Evolutionary conservation across 202 grass and related monocot species (phyloP).

Genomic region (Musa balbisiana): DNA sequence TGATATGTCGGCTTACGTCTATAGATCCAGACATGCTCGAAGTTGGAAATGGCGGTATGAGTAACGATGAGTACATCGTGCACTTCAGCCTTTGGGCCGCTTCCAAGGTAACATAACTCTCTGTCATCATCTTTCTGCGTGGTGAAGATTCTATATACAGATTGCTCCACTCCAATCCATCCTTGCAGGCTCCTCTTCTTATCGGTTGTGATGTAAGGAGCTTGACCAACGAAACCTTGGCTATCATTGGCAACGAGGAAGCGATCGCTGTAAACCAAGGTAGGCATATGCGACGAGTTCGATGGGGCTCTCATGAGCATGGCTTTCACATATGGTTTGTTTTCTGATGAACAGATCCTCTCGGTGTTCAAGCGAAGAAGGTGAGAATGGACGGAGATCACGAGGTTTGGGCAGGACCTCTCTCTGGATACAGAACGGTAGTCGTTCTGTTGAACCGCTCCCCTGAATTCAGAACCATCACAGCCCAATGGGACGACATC

Average conservation of each 20-base stretch:
- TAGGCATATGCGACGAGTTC: background rate
- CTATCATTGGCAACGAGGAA: conserved; percentile 72
- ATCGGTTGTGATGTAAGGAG: conserved; percentile 82
- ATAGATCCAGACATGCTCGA: conserved; percentile 95
- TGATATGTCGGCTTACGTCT: background rate
- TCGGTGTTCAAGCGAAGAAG: conserved; percentile 84
- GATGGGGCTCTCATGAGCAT: too few relatives aligned
- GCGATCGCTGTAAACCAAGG: conserved; percentile 93
- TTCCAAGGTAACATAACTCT: conserved; percentile 53
- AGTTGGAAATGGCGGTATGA: conserved; percentile 86
- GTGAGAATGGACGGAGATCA: conserved; percentile 69
- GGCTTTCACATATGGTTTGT: background rate
- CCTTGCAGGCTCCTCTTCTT: conserved; percentile 66
- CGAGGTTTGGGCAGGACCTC: conserved; percentile 39
- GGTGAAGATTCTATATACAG: too few relatives aligned
- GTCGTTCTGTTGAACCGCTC: conserved; percentile 11
- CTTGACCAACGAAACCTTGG: conserved; percentile 57
- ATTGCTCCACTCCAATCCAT: background rate
- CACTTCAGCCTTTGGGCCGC: conserved; percentile 93
- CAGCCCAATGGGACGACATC: conserved; percentile 8
- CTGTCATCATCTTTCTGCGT: too few relatives aligned
- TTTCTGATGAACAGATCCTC: conserved; percentile 34
- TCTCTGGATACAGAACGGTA: background rate
- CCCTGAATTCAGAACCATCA: background rate
- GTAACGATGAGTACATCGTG: conserved; percentile 56